Percentiles rank a stretch among this genome's conserved stretches.
Evolutionary conservation across 805 yeast species (phyloP).

Genomic region (Candida peoriensis): DNA sequence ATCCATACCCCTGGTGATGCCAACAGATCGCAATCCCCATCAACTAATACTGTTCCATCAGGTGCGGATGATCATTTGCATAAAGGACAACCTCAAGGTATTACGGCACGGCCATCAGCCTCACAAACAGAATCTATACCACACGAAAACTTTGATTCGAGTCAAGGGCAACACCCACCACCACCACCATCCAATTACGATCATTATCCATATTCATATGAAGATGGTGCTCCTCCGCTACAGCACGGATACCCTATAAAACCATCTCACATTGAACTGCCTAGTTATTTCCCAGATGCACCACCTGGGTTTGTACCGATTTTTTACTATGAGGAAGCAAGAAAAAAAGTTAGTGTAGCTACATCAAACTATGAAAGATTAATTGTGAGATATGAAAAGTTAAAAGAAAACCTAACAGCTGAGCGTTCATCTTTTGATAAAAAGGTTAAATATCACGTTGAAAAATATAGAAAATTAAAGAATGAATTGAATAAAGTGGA

Average conservation of each 20-base stretch:
- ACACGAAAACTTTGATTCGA: background rate
- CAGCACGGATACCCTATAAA: background rate
- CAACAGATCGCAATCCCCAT: background rate
- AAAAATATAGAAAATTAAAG: background rate
- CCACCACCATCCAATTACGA: background rate
- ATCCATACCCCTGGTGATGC: background rate
- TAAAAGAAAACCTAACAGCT: slow-evolving; percentile 3
- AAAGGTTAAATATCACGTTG: slow-evolving; percentile 1
- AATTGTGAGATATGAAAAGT: background rate
- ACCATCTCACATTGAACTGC: background rate
- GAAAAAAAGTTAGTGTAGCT: background rate
- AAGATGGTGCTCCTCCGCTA: background rate
- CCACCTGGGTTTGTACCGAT: slow-evolving; percentile 2
- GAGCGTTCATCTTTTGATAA: background rate
- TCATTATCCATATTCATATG: background rate
- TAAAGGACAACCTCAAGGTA: background rate
- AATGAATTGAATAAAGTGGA: slow-evolving; percentile 1
- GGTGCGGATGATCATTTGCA: background rate
- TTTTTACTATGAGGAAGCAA: background rate
- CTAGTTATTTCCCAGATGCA: slow-evolving; percentile 1
- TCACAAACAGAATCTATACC: background rate
- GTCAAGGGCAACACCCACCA: background rate
- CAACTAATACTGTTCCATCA: background rate
- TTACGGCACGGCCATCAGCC: background rate
- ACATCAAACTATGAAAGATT: background rate